Base-by-base conservation (phyloP, 257 asterid genomes). In the Primulina huaijiensis region DNA sequence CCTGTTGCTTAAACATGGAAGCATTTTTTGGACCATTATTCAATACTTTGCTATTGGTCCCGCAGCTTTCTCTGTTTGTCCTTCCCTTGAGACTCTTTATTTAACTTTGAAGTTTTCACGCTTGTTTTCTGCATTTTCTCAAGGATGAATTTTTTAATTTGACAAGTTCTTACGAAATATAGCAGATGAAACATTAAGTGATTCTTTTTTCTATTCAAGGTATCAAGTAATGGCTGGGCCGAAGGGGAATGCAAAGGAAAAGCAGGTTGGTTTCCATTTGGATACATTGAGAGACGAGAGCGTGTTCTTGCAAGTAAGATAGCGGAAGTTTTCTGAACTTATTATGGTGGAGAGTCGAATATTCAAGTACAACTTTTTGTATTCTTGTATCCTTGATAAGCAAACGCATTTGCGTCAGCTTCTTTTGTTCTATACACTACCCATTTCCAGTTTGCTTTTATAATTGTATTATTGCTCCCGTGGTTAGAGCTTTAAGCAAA, bases 221-320 rank as follows among this genome's bases (percentile, higher is more conserved):
- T 94, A 72, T 85, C 96, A 50, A 90, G 82, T 82, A 89, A 89
- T 73, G 97, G 99, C 37, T 93, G 99, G 99, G 99, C 97, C 55
- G 99, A 94, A 87, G 99, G 97, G 66, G 99, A 94, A 81, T 89
- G 95, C 90, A 94, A 85, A 82, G 99, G 97, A 12, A 91, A 77
- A 82, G 97, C 99, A 30, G 99, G 99, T 75, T 94, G 99, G 99
- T 94, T 94, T 68, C 99, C 99, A 33, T 90, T 85, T 64, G 96
- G 89, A 64, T 94, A 89, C 78, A 72, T 94, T 30, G 97, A 90
- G 82, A 86, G 88, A 86, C 88, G 97, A 67, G 96, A 93, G 11
- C 96, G 96, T 20, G 99, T 91, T 80, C 97, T 94, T 78, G 99
- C 99, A 19, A 91, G 97, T 79, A 91, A 86, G 85, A 95, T 94